phyloP scores from a whole-genome alignment of 768 basidiomycete genomes.

The Kwoniella botswanensis region DNA sequence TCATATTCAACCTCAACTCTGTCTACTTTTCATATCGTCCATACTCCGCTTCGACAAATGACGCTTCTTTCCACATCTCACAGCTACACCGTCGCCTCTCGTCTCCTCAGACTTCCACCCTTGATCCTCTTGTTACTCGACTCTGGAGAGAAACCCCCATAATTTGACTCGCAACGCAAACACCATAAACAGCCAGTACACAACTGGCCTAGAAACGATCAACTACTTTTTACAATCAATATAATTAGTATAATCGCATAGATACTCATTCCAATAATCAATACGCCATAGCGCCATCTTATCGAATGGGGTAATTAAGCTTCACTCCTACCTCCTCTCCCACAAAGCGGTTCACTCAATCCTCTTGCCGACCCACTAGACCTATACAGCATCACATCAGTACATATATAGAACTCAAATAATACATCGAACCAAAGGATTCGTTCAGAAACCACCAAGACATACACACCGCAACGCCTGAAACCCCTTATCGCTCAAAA shows the following conservation, averaged over 20 bases:
- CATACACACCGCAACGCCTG: neutral
- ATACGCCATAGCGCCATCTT: slow-evolving; percentile 9
- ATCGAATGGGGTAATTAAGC: slow-evolving; percentile 29
- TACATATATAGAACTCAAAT: neutral
- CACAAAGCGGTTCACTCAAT: neutral
- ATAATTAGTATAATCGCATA: slow-evolving; percentile 9
- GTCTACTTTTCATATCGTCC: neutral
- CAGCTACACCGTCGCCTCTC: slow-evolving; percentile 41
- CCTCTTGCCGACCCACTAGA: too few relatives aligned
- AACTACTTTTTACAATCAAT: slow-evolving; percentile 7
- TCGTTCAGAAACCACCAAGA: neutral
- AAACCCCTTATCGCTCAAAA: neutral
- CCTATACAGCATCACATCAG: neutral
- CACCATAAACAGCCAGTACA: slow-evolving; percentile 9
- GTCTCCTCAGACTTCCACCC: slow-evolving; percentile 50
- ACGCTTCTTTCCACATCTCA: neutral
- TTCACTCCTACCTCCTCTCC: neutral
- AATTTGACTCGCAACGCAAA: slow-evolving; percentile 42
- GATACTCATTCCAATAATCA: slow-evolving; percentile 4
- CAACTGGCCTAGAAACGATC: slow-evolving; percentile 1
- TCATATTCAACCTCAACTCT: neutral
- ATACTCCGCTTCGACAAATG: slow-evolving; percentile 1
- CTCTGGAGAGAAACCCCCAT: slow-evolving; percentile 57
- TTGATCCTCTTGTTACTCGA: slow-evolving; percentile 52
- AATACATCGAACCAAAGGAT: neutral